These are phyloP conservation scores for Capsicum rhomboideum DNA, from an alignment of 257 asterid species.

Conservation along the genomic window DNA sequence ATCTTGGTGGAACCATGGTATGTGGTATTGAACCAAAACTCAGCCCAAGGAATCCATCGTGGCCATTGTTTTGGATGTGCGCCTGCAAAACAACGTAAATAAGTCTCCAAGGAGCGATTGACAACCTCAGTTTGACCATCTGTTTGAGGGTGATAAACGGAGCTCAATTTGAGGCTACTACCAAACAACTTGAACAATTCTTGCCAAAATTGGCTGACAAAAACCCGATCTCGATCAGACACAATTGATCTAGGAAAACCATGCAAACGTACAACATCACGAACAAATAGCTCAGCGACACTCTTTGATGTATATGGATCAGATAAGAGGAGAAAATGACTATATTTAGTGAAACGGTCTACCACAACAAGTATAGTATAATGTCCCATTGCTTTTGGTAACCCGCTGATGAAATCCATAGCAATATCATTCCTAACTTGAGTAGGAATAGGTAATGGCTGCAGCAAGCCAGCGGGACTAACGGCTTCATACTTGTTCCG, in stretches of 20 bases:
- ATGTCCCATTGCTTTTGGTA: too few relatives aligned
- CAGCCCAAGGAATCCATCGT: neutral
- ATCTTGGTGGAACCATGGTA: neutral
- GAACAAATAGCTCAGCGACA: neutral
- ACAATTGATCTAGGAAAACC: neutral
- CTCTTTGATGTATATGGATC: neutral
- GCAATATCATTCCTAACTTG: neutral
- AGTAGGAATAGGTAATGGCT: neutral
- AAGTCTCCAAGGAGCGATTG: neutral
- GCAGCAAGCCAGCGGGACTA: neutral
- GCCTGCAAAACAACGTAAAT: neutral
- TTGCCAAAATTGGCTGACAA: neutral
- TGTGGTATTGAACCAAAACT: neutral
- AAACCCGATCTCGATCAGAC: neutral
- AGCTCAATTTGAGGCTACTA: neutral
- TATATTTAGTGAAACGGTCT: neutral
- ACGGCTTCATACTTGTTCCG: neutral
- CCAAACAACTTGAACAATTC: neutral
- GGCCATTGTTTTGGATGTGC: neutral
- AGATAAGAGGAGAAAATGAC: neutral
- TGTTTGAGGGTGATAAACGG: neutral
- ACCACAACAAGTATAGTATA: too few relatives aligned
- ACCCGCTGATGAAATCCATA: too few relatives aligned
- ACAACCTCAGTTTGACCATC: neutral
- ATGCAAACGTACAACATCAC: neutral